A percentile compares a stretch with the other conserved stretches of the same genome.
These are phyloP conservation scores for Volvariella volvacea DNA, from an alignment of 1,284 basidiomycete genomes.

Conservation along the genomic window DNA sequence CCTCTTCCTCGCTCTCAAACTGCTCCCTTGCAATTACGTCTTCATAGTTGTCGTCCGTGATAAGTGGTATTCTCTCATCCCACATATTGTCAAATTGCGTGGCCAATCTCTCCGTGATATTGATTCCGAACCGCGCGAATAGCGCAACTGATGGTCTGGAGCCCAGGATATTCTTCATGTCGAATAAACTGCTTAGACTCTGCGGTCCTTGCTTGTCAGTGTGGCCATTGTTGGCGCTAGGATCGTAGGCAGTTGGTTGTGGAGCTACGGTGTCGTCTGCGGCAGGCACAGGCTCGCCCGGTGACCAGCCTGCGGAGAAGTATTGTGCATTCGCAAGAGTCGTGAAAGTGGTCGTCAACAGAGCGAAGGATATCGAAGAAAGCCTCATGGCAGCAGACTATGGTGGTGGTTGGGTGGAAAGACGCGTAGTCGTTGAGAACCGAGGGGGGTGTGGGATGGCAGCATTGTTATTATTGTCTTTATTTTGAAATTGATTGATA, in stretches of 20 bases:
- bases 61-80: slow-evolving; percentile 65
- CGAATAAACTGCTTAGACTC: slow-evolving; percentile 24
- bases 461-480: slow-evolving; percentile 8
- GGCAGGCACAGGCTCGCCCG: slow-evolving; percentile 51
- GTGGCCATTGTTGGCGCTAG: slow-evolving; percentile 9
- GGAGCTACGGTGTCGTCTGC: slow-evolving; percentile 7
- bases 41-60: slow-evolving; percentile 70
- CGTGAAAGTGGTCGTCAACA: slow-evolving; percentile 22
- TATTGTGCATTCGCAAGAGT: slow-evolving; percentile 52
- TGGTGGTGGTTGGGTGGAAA: slow-evolving; percentile 11
- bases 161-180: slow-evolving; percentile 41
- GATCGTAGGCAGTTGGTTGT: not conserved
- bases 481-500: no score
- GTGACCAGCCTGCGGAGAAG: slow-evolving; percentile 72
- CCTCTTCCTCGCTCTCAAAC: slow-evolving; percentile 55
- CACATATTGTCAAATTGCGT: slow-evolving; percentile 35
- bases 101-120: slow-evolving; percentile 49
- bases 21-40: slow-evolving; percentile 63
- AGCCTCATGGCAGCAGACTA: slow-evolving; percentile 49
- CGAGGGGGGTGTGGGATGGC: slow-evolving; percentile 7
- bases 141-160: slow-evolving; percentile 45
- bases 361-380: slow-evolving; percentile 24
- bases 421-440: slow-evolving; percentile 11
- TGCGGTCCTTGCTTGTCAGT: slow-evolving; percentile 10
- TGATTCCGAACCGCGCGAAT: slow-evolving; percentile 54